Evolutionary conservation across 1,284 basidiomycete genomes (phyloP).

Genomic region (Rhodotorula sp.): DNA sequence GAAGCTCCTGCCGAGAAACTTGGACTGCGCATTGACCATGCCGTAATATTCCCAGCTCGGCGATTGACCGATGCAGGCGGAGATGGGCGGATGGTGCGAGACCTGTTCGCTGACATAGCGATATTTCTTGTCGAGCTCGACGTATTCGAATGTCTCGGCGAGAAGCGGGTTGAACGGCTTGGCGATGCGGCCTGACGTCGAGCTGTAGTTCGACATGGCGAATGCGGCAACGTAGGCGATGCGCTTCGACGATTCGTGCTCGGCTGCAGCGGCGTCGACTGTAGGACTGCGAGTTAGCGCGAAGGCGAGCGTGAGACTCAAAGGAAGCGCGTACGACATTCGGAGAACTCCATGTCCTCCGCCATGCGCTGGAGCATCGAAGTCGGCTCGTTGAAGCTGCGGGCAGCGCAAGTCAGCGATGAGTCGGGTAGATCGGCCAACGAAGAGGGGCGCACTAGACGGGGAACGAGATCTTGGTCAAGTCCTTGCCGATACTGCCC

Average conservation of each 20-base stretch:
- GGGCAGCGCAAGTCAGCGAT: slow-evolving; percentile 56
- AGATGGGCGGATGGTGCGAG: slow-evolving; percentile 67
- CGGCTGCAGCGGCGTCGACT: slow-evolving; percentile 80
- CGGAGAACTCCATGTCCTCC: slow-evolving; percentile 74
- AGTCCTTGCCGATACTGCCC: slow-evolving; percentile 91
- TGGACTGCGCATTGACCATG: slow-evolving; percentile 80
- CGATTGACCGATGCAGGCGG: slow-evolving; percentile 92
- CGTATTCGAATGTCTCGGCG: slow-evolving; percentile 92
- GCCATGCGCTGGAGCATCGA: slow-evolving; percentile 76
- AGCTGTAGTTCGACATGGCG: slow-evolving; percentile 97
- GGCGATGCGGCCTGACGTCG: slow-evolving; percentile 84
- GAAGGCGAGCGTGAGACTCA: neutral
- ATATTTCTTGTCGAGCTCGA: slow-evolving; percentile 80
- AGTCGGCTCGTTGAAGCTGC: slow-evolving; percentile 89
- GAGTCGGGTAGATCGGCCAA: slow-evolving; percentile 47
- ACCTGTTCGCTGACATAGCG: slow-evolving; percentile 94
- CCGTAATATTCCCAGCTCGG: slow-evolving; percentile 89
- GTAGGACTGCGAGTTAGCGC: neutral
- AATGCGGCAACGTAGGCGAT: slow-evolving; percentile 94
- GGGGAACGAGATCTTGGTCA: slow-evolving; percentile 71
- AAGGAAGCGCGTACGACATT: slow-evolving; percentile 65
- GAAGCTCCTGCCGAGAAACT: slow-evolving; percentile 85
- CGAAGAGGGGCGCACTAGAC: neutral
- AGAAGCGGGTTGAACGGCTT: slow-evolving; percentile 94
- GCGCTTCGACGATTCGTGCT: slow-evolving; percentile 73